Conservation (phyloP, 2,329 filamentous ascomycete species). For the Cladophialophora immunda region DNA sequence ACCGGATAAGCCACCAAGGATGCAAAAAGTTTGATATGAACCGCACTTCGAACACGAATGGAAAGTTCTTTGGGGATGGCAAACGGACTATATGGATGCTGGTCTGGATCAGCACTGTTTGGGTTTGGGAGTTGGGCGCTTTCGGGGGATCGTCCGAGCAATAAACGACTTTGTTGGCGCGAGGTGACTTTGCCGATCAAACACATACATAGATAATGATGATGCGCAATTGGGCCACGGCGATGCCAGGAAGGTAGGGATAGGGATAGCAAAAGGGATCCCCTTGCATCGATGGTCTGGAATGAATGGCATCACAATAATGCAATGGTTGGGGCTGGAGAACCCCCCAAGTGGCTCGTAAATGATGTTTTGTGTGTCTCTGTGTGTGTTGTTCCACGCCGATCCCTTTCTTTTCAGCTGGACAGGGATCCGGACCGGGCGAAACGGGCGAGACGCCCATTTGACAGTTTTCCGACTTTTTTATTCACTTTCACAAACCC, state of each 20-base stretch:
- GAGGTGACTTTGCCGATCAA: neutral
- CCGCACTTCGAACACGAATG: neutral
- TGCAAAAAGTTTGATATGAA: neutral
- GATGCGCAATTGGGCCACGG: neutral
- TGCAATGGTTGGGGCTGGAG: neutral
- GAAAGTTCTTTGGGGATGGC: neutral
- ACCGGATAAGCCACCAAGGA: neutral
- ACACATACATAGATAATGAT: neutral
- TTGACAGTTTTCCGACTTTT: neutral
- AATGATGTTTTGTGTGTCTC: neutral
- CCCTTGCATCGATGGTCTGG: neutral
- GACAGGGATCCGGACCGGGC: constrained; percentile 8
- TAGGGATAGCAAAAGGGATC: neutral
- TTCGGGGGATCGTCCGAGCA: neutral
- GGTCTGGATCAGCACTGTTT: neutral
- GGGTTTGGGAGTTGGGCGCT: neutral
- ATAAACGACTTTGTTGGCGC: neutral
- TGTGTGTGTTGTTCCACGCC: neutral
- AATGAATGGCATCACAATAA: neutral
- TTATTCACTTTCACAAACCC: neutral
- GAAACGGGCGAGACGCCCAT: neutral
- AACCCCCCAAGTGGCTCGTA: neutral
- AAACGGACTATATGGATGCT: neutral
- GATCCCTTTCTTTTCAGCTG: constrained; percentile 14
- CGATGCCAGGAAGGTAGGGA: neutral